Evolutionary conservation across 2,329 filamentous ascomycete genomes (phyloP), one percentile per base, ranked within the genome.

Genomic region (Fusarium sp.): DNA sequence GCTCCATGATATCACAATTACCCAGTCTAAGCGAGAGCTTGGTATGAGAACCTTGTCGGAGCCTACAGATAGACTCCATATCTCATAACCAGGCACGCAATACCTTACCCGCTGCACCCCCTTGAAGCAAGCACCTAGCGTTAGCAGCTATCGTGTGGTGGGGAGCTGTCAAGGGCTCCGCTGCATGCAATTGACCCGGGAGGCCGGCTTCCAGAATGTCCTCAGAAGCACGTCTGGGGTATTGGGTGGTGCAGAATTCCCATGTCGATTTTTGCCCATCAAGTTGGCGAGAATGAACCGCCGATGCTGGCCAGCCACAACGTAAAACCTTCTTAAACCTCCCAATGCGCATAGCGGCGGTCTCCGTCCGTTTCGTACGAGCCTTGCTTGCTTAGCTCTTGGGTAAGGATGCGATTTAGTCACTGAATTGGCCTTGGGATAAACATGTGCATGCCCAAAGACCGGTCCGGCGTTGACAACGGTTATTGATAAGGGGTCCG

Each of bases 141-240:
- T 7, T 54, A 17, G 44, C 42, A 67, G 67, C 52, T 53, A 62
- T 61, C 44, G 50, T 61, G 49, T 61, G 62, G 54, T 67, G 67
- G 66, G 59, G 66, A 61, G 53, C 54, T 54, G 51, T 46, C 58
- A 62, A 60, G 34, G 43, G 28, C 42, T 42, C 47, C 44, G 42
- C 53, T 28, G 26, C 26, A 28, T 28, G 10, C 26, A 12, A 28
- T 11, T 28, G 26, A 28, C 10, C 26, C 26, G 26, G 26, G 26
- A 61, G 32, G 24, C 54, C 49, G 62, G 61, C 50, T 73, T 73
- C 70, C 70, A 73, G 70, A 73, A 72, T 61, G 39, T 68, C 67
- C 49, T 36, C 64, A 61, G 69, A 73, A 73, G 57, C 56, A 40
- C 23, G 39, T 30, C 44, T 39, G 20, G 56, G 56, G 20, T 30